A percentile compares a stretch with the other conserved stretches of the same genome.
These are phyloP conservation scores for Tylopilus sp. DNA, from an alignment of 768 basidiomycete genomes.

Conservation along the genomic window DNA sequence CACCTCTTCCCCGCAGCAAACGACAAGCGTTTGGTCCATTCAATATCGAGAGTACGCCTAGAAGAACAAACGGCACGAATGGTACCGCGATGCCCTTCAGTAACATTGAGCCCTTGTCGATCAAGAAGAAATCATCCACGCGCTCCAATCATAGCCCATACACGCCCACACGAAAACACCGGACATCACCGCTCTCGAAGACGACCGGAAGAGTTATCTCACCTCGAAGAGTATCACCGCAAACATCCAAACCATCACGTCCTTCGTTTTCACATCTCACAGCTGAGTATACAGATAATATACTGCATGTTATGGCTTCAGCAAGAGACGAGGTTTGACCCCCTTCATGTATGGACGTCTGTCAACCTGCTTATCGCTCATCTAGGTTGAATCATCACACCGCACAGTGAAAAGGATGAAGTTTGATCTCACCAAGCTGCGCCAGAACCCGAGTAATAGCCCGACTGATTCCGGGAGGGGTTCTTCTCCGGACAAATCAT, in stretches of 20 bases:
- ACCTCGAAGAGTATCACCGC: conserved; percentile 54
- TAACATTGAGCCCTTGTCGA: conserved; percentile 72
- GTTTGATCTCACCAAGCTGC: conserved; percentile 54
- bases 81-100: conserved; percentile 35
- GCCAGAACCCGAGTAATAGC: conserved; percentile 12
- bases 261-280: conserved; percentile 22
- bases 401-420: conserved; percentile 73
- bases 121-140: conserved; percentile 78
- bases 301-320: conserved; percentile 48
- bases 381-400: conserved; percentile 67
- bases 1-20: conserved; percentile 67
- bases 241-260: conserved; percentile 37
- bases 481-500: conserved; percentile 54
- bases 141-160: conserved; percentile 40
- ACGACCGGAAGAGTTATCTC: conserved; percentile 42
- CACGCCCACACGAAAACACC: conserved; percentile 37
- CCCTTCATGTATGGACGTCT: background rate
- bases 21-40: conserved; percentile 62
- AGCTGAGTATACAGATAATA: conserved; percentile 40
- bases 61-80: conserved; percentile 30
- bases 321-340: conserved; percentile 62
- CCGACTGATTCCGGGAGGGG: conserved; percentile 42
- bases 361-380: conserved; percentile 1
- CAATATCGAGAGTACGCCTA: conserved; percentile 51
- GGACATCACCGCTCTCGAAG: conserved; percentile 53